A percentile compares a stretch with the other conserved stretches of the same genome.
These are phyloP conservation scores for Pseudocercospora fijiensis DNA, from an alignment of 2,329 filamentous ascomycete species.

Conservation along the genomic window DNA sequence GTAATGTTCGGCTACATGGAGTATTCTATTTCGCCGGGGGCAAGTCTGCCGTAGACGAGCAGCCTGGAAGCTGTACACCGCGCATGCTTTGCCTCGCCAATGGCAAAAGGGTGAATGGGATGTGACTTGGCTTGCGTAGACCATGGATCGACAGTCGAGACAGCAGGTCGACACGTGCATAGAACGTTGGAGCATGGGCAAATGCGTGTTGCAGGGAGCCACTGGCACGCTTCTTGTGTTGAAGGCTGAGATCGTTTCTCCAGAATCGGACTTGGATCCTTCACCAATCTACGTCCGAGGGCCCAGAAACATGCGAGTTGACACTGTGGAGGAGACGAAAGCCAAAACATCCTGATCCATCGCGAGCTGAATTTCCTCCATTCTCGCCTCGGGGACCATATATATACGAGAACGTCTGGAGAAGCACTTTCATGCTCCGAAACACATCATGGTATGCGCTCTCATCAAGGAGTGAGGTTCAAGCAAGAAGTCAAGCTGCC, in stretches of 20 bases:
- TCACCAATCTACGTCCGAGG: background rate
- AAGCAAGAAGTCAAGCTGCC: slow-evolving; percentile 18
- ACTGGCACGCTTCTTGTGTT: background rate
- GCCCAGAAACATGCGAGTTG: background rate
- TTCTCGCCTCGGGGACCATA: background rate
- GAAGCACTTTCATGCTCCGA: background rate
- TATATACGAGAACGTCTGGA: background rate
- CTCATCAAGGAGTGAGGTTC: slow-evolving; percentile 10
- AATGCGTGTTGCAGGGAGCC: background rate
- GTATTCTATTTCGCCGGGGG: background rate
- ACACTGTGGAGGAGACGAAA: background rate
- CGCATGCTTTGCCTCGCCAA: background rate
- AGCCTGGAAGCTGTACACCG: background rate
- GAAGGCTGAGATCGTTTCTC: background rate
- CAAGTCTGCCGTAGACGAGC: background rate
- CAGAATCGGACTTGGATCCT: background rate
- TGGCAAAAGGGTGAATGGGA: background rate
- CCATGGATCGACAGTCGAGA: background rate
- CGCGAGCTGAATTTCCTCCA: background rate
- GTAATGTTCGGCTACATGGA: background rate
- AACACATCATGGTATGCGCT: background rate
- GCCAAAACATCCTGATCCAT: no score
- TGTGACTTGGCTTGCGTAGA: background rate
- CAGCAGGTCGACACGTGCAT: background rate
- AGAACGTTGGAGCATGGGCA: background rate